phyloP scores from a whole-genome alignment of 768 basidiomycete species.

The Tricholoma terreum region DNA sequence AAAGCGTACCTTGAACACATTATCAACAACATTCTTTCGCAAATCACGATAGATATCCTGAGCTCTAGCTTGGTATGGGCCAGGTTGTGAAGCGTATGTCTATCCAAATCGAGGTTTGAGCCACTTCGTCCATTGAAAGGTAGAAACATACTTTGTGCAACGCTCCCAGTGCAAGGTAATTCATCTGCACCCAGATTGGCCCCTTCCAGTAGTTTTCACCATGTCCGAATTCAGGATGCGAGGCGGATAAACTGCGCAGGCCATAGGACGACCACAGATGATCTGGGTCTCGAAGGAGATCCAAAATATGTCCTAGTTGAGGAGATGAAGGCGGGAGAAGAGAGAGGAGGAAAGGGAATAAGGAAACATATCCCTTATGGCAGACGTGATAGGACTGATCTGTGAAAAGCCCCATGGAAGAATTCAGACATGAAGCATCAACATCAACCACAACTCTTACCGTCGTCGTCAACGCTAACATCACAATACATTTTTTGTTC shows the following conservation, averaged over 20 bases:
- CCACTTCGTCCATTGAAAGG: neutral
- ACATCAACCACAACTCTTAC: conserved; percentile 36
- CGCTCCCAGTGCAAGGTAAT: conserved; percentile 81
- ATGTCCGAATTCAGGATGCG: conserved; percentile 84
- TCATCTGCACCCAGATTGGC: conserved; percentile 97
- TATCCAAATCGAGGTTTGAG: conserved; percentile 23
- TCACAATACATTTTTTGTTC: conserved; percentile 93
- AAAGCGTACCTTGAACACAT: conserved; percentile 57
- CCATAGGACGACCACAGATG: conserved; percentile 94
- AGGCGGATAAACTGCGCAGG: conserved; percentile 81
- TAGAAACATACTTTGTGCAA: conserved; percentile 60
- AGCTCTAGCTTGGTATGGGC: conserved; percentile 79
- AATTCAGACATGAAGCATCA: neutral
- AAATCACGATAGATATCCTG: conserved; percentile 77
- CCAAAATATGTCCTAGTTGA: conserved; percentile 77
- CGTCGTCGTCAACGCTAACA: conserved; percentile 78
- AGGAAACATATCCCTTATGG: conserved; percentile 88
- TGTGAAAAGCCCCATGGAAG: conserved; percentile 26
- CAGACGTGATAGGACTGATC: conserved; percentile 93
- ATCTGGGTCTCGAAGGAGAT: conserved; percentile 73
- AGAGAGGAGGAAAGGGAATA: conserved; percentile 89
- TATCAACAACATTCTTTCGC: conserved; percentile 79
- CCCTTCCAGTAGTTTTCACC: conserved; percentile 99
- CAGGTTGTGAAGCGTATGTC: conserved; percentile 75
- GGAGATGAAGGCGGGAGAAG: conserved; percentile 76